Percentiles rank a stretch among this genome's conserved stretches.
These are phyloP conservation scores for Sistotremastrum suecicum DNA, from an alignment of 768 basidiomycete genomes.

Conservation along the genomic window DNA sequence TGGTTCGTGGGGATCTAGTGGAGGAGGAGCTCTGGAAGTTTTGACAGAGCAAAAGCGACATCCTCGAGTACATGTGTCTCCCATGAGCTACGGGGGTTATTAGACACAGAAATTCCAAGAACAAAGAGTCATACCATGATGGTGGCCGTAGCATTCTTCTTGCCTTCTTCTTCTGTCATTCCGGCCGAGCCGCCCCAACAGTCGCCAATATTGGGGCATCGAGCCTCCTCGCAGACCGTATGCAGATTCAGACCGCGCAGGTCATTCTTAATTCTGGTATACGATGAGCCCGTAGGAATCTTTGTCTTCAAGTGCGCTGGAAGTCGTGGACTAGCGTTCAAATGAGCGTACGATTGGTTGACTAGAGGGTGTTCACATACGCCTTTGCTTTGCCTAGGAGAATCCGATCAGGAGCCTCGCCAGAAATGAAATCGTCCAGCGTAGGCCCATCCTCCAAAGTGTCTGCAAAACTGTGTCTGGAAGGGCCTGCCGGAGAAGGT, in stretches of 20 bases:
- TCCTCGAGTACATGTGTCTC: constrained; percentile 95
- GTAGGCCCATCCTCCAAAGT: constrained; percentile 52
- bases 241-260: constrained; percentile 81
- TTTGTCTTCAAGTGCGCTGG: constrained; percentile 83
- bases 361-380: constrained; percentile 24
- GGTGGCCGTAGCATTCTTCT: constrained; percentile 84
- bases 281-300: constrained; percentile 81
- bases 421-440: constrained; percentile 72
- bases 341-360: background rate
- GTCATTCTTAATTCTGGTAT: constrained; percentile 89
- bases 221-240: constrained; percentile 96
- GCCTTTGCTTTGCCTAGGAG: constrained; percentile 57
- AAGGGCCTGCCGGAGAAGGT: constrained; percentile 21
- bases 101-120: background rate
- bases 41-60: constrained; percentile 97
- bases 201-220: constrained; percentile 99
- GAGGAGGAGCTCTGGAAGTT: constrained; percentile 77
- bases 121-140: constrained; percentile 67
- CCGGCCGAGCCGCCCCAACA: constrained; percentile 88
- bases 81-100: constrained; percentile 66
- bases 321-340: constrained; percentile 53
- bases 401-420: constrained; percentile 39
- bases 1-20: constrained; percentile 91
- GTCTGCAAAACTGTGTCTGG: constrained; percentile 33
- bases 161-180: constrained; percentile 51